Evolutionary conservation across 441 rosid species (phyloP), one percentile per base, ranked within the genome.

Genomic region (Jatropha multifida): DNA sequence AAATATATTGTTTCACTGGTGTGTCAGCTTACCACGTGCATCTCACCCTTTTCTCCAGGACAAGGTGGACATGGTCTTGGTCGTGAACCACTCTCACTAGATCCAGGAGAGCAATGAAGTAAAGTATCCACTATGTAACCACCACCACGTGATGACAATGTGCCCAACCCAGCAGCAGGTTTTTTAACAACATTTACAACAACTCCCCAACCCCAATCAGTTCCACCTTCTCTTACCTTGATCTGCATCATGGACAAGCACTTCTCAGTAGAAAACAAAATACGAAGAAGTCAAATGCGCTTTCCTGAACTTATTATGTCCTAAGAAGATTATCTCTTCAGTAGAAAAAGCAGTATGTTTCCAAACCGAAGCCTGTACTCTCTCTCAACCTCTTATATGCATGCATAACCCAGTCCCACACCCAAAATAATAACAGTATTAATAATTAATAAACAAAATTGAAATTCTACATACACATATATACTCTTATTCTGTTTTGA

Each of bases 181-280:
- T 86, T 92, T 81, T 92, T 96, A 10, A 96, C 90, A 79, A 94
- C 97, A 88, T 92, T 96, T 56, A 96, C 96, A 64, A 90, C 99
- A 77, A 96, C 97, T 78, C 97, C 98, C 99, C 98, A 96, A 27
- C 99, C 99, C 99, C 99, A 96, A 73, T 94, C 98, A 52, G 90
- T 92, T 77, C 94, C 97, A 72, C 97, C 97, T 90, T 94, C 98
- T 83, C 97, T 89, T 76, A 96, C 89, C 82, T 87, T 94, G 84
- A 96, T 82, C 99, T 96, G 91, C 73, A 81, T 80, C 58, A 76
- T 81, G 81, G 67, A 82, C 54, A 83, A 68, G 49, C 17, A 68
- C 63, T 76, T 65, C 18, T 51, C 4, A 51, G 67, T 55, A 60
- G 32, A 59, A 77, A 70, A 41, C 46, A 59, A 46, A 46, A 72